These are phyloP conservation scores for Fimicolochytrium jonesii DNA, from an alignment of 192 early-diverging fungal species.

Conservation along the genomic window DNA sequence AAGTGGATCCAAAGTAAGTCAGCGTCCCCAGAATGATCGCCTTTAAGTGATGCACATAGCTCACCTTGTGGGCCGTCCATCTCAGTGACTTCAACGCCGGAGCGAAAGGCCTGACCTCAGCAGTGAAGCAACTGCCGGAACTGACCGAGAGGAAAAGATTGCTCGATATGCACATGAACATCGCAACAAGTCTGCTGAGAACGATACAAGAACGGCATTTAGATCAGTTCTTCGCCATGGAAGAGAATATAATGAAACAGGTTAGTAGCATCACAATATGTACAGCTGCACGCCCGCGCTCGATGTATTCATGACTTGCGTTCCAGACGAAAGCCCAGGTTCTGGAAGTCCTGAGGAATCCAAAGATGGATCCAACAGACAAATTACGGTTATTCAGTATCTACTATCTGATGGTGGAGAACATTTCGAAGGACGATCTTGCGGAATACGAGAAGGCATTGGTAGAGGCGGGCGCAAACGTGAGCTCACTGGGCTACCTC, in stretches of 20 bases:
- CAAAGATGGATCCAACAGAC: conserved; percentile 76
- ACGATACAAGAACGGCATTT: conserved; percentile 89
- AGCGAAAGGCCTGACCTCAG: conserved; percentile 83
- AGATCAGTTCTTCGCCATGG: conserved; percentile 90
- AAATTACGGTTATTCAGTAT: conserved; percentile 89
- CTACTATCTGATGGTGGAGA: conserved; percentile 71
- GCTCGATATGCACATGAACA: conserved; percentile 98
- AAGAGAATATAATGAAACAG: conserved; percentile 81
- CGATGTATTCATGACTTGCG: too few species aligned
- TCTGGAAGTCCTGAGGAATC: conserved; percentile 78
- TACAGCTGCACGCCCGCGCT: background rate
- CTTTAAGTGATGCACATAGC: background rate
- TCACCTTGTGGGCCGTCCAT: background rate
- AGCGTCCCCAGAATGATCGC: background rate
- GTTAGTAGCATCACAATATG: conserved; percentile 34
- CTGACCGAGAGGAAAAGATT: conserved; percentile 89
- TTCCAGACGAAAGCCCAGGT: conserved; percentile 67
- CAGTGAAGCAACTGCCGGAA: conserved; percentile 90
- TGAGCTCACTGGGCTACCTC: conserved; percentile 76
- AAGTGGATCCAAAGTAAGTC: conserved; percentile 57
- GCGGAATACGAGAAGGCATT: conserved; percentile 80
- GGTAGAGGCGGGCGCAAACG: conserved; percentile 64
- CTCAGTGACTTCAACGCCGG: conserved; percentile 72
- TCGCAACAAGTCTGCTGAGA: conserved; percentile 84
- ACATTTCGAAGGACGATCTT: conserved; percentile 77